Evolutionary conservation across 2,329 filamentous ascomycete species (phyloP).

Genomic region (Exophiala sp.): DNA sequence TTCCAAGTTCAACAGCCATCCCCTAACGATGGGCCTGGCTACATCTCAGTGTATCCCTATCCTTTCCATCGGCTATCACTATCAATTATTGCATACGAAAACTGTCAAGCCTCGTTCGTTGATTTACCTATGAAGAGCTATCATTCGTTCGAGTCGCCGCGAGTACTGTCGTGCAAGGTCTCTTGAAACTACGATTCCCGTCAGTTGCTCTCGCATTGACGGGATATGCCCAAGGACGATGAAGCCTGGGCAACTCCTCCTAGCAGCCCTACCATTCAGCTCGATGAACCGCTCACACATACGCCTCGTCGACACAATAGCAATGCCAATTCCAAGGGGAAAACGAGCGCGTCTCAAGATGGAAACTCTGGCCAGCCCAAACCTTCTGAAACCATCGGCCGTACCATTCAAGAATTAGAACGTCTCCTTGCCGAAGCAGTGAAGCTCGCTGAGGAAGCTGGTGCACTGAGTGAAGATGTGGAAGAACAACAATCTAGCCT

Average conservation of each 20-base stretch:
- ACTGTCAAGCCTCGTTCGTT: background rate
- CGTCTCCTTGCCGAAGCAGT: conserved; percentile 37
- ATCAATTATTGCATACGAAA: background rate
- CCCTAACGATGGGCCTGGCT: too few relatives aligned
- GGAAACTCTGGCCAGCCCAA: conserved; percentile 3
- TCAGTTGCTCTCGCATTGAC: too few relatives aligned
- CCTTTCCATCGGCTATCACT: background rate
- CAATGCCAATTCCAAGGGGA: too few relatives aligned
- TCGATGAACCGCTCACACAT: too few relatives aligned
- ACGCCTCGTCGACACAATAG: too few relatives aligned
- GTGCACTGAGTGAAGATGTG: background rate
- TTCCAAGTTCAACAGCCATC: too few relatives aligned
- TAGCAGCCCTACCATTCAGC: too few relatives aligned
- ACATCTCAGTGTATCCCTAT: too few relatives aligned
- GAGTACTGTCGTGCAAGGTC: too few relatives aligned
- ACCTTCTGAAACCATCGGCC: conserved; percentile 30
- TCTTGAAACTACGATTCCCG: too few relatives aligned
- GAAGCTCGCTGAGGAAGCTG: conserved; percentile 31
- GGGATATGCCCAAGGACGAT: background rate
- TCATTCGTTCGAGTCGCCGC: too few relatives aligned
- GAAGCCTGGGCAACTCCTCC: background rate
- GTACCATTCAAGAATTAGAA: conserved; percentile 36
- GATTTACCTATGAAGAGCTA: background rate
- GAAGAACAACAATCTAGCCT: background rate
- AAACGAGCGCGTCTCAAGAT: background rate